Evolutionary conservation across 208 protist genomes (phyloP), one percentile per base, ranked within the genome.

Genomic region (Angomonas deanei): DNA sequence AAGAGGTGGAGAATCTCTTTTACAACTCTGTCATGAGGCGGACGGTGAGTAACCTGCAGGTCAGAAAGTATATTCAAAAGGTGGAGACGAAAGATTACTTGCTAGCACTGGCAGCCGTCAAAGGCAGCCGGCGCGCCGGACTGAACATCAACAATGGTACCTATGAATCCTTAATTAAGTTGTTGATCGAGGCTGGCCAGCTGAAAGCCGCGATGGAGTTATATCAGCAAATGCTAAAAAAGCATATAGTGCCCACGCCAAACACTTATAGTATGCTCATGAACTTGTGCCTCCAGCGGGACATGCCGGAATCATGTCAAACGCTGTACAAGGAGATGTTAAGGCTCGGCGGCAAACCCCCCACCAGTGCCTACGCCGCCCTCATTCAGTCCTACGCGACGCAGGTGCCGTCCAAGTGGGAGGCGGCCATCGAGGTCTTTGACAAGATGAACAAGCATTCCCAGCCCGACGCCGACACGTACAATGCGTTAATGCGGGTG

Each of bases 401-500:
- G 31, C 77, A 91, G 66, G 70, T 70, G 34, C 90, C 84, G 24
- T 80, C 90, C 26, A 80, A 89, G 69, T 96, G 90, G 86, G 75
- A 79, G 65, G 58, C 72, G 19, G 90, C 90, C n/a, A 71, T 93
- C 26, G 68, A 74, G 30, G 69, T 93, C 32, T 96, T 96, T 64
- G 90, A 96, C 72, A 86, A 85, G 61, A 68, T 93, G 32, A 61
- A 72, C 0, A 61, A 75, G 8, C 67, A 68, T 46, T 54, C 61
- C 27, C 53, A 66, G 23, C 27, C 89, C 17, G 82, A 72, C 6
- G 73, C 82, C n/a, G 42, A 77, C 54, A 92, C 80, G 11, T 96
- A 96, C 82, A 90, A 93, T 58, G 80, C 86, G 1, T 77, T 96
- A 1, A 88, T 96, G 80, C 67, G 66, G 4, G 90, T 93, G 50